Conservation (phyloP, 2,329 filamentous ascomycete species). For the Neofusicoccum umdonicola region DNA sequence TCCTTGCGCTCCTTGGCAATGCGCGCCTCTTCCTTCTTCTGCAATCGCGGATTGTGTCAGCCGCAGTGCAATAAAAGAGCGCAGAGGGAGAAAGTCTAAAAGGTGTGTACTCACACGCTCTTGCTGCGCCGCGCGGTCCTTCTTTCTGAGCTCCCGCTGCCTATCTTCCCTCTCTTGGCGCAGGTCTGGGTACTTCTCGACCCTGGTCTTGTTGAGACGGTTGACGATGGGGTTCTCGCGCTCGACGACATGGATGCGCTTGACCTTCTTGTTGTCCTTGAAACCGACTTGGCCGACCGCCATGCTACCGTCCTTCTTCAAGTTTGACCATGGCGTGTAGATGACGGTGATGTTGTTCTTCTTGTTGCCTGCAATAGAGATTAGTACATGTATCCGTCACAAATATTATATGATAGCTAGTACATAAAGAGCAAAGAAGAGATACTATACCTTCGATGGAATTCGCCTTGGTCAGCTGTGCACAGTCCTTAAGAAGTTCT, state of each 20-base stretch:
- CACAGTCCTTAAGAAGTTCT: conserved; percentile 81
- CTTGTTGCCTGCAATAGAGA: conserved; percentile 72
- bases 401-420: not conserved
- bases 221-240: conserved; percentile 92
- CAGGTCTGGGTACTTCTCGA: conserved; percentile 84
- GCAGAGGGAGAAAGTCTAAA: not conserved
- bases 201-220: conserved; percentile 94
- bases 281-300: conserved; percentile 92
- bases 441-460: conserved; percentile 76
- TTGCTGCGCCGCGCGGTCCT: conserved; percentile 63
- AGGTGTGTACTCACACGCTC: conserved; percentile 53
- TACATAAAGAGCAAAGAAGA: not conserved
- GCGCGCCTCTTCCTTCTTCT: conserved; percentile 75
- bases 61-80: not conserved
- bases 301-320: conserved; percentile 95
- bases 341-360: conserved; percentile 97
- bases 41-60: not conserved
- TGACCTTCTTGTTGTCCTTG: conserved; percentile 83
- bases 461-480: conserved; percentile 98
- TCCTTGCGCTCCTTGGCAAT: conserved; percentile 78
- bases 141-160: conserved; percentile 67
- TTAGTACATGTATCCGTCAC: not conserved
- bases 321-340: conserved; percentile 96
- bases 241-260: conserved; percentile 72
- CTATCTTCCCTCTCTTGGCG: conserved; percentile 77